Evolutionary conservation across 768 basidiomycete genomes (phyloP).

Genomic region (Podaxis sp.): DNA sequence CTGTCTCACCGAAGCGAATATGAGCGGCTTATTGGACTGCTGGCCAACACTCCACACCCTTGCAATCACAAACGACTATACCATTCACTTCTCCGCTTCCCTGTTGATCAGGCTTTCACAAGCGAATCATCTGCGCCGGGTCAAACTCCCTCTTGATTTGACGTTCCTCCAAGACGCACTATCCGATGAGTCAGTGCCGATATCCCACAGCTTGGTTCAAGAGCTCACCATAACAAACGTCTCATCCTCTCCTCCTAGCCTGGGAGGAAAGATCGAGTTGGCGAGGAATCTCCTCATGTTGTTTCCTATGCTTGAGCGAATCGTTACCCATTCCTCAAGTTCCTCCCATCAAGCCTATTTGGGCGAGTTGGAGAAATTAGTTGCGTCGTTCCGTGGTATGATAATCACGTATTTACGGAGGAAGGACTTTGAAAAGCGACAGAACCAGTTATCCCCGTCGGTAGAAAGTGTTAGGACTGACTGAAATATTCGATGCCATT

Average conservation of each 20-base stretch:
- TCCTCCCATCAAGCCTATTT: background rate
- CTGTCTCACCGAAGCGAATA: constrained; percentile 2
- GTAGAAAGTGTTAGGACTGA: too few species aligned
- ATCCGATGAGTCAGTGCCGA: background rate
- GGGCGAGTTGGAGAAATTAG: background rate
- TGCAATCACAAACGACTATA: constrained; percentile 2
- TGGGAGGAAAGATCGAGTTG: constrained; percentile 1
- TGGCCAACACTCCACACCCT: constrained; percentile 5
- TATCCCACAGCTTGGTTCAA: background rate
- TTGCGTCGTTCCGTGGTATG: background rate
- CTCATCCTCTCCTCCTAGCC: background rate
- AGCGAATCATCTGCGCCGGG: background rate
- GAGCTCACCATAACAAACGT: constrained; percentile 5
- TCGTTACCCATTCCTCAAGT: background rate
- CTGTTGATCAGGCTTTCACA: constrained; percentile 2
- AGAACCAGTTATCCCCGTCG: background rate
- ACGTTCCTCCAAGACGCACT: background rate
- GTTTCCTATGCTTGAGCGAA: constrained; percentile 3
- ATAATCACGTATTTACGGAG: constrained; percentile 3
- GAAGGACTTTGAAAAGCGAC: background rate
- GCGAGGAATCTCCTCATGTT: constrained; percentile 3
- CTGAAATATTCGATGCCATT: too few species aligned
- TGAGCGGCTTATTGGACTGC: background rate
- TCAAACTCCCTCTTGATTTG: constrained; percentile 5
- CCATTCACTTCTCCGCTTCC: constrained; percentile 2